These are phyloP conservation scores for Osmozyma mogii DNA, from an alignment of 805 yeast genomes.

Conservation along the genomic window DNA sequence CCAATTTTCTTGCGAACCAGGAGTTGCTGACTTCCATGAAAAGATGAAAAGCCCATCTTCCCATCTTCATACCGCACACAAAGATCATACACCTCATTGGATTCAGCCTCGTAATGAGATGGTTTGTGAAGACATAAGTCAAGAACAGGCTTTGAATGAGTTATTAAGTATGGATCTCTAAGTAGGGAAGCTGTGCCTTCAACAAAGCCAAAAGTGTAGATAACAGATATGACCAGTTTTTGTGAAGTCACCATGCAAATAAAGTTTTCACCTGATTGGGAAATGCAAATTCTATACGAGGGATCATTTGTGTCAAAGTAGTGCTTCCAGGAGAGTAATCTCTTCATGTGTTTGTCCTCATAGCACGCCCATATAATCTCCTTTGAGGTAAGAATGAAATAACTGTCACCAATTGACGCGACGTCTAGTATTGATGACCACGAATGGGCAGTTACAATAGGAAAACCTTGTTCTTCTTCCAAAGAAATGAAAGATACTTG, in stretches of 20 bases:
- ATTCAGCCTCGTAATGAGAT: too few species aligned
- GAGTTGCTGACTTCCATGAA: background rate
- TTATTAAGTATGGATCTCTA: slow-evolving; percentile 27
- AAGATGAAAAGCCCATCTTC: background rate
- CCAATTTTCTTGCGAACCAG: background rate
- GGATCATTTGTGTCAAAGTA: slow-evolving; percentile 47
- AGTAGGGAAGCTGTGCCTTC: slow-evolving; percentile 28
- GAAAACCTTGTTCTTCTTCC: too few species aligned
- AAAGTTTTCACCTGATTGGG: slow-evolving; percentile 9
- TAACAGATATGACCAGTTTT: slow-evolving; percentile 20
- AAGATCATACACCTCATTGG: background rate
- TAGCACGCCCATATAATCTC: slow-evolving; percentile 48
- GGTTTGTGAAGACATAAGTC: too few species aligned
- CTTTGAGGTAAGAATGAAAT: slow-evolving; percentile 58
- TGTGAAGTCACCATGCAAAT: slow-evolving; percentile 21
- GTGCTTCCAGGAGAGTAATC: slow-evolving; percentile 70
- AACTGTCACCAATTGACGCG: too few species aligned
- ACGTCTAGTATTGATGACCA: too few species aligned
- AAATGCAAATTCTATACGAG: slow-evolving; percentile 27
- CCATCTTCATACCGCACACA: background rate
- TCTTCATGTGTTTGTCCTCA: slow-evolving; percentile 21
- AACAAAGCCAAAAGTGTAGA: slow-evolving; percentile 26
- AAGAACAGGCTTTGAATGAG: background rate
- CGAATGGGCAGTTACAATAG: too few species aligned
- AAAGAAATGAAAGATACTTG: too few species aligned